Evolutionary conservation across 768 basidiomycete species (phyloP).

Genomic region (Rickenella mellea): DNA sequence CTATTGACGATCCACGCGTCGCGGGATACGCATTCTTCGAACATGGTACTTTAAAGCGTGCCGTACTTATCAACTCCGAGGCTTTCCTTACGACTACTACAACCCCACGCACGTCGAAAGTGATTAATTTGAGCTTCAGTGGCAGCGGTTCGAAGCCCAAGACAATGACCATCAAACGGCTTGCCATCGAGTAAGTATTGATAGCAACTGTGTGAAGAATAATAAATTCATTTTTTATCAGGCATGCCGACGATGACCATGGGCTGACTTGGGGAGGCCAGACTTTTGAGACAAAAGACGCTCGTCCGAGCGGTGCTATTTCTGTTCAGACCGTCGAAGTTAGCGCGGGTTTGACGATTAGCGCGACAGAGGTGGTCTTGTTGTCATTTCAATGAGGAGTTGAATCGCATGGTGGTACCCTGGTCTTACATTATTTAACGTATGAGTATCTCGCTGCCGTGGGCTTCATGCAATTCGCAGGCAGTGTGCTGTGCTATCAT

Average conservation of each 20-base stretch:
- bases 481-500: too few species aligned
- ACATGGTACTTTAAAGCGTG: conserved; percentile 29
- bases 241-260: conserved; percentile 38
- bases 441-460: too few species aligned
- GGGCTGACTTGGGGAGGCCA: conserved; percentile 51
- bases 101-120: conserved; percentile 22
- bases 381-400: conserved; percentile 27
- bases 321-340: conserved; percentile 21
- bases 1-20: conserved; percentile 33
- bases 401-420: too few species aligned
- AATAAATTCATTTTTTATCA: conserved; percentile 11
- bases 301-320: conserved; percentile 26
- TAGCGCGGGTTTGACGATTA: conserved; percentile 31
- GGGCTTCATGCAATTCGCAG: too few species aligned
- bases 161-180: conserved; percentile 35
- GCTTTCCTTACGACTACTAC: conserved; percentile 30
- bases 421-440: too few species aligned
- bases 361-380: conserved; percentile 38
- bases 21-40: conserved; percentile 60
- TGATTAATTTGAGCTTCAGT: conserved; percentile 23
- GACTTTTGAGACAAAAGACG: conserved; percentile 44
- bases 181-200: conserved; percentile 33
- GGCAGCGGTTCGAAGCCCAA: conserved; percentile 16
- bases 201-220: neutral
- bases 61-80: conserved; percentile 49